Percentiles rank a stretch among this genome's conserved stretches.
phyloP scores from a whole-genome alignment of 139 green algal genomes.

The Coelastrella sp. region DNA sequence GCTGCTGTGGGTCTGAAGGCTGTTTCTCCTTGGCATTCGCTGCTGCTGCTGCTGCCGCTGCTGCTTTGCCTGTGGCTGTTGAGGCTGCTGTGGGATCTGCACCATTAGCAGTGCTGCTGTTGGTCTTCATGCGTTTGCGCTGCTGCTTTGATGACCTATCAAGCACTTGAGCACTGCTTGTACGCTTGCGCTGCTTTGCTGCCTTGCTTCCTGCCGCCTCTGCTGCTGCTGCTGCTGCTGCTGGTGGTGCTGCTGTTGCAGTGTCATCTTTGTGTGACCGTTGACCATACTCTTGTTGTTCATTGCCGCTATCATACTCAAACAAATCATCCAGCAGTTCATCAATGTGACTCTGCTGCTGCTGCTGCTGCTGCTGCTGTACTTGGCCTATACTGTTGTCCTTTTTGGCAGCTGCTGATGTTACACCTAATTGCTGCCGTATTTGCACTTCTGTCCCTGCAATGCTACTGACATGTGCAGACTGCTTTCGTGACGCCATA shows the following conservation, averaged over 20 bases:
- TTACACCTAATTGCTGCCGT: background rate
- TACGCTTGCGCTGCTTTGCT: background rate
- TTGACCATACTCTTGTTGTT: too few species aligned
- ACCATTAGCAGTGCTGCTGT: too few species aligned
- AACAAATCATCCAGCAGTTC: background rate
- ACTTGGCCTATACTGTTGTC: too few species aligned
- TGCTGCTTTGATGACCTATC: too few species aligned
- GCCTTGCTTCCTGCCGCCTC: background rate
- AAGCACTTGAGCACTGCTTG: too few species aligned
- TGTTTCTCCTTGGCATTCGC: background rate
- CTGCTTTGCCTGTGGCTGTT: too few species aligned
- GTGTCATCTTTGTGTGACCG: too few species aligned
- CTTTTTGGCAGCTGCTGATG: too few species aligned
- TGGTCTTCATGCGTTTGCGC: too few species aligned
- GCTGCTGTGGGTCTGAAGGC: background rate
- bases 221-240: constrained; percentile 34
- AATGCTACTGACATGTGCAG: too few species aligned
- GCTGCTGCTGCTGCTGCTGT: constrained; percentile 22
- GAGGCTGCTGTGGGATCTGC: too few species aligned
- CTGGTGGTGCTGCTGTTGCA: background rate
- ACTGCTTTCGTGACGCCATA: too few species aligned
- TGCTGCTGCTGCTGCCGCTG: constrained; percentile 34
- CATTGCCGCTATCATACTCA: background rate
- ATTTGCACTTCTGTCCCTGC: background rate
- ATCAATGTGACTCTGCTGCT: background rate